phyloP scores from a whole-genome alignment of 2,329 filamentous ascomycete genomes.

The Ilyonectria destructans region DNA sequence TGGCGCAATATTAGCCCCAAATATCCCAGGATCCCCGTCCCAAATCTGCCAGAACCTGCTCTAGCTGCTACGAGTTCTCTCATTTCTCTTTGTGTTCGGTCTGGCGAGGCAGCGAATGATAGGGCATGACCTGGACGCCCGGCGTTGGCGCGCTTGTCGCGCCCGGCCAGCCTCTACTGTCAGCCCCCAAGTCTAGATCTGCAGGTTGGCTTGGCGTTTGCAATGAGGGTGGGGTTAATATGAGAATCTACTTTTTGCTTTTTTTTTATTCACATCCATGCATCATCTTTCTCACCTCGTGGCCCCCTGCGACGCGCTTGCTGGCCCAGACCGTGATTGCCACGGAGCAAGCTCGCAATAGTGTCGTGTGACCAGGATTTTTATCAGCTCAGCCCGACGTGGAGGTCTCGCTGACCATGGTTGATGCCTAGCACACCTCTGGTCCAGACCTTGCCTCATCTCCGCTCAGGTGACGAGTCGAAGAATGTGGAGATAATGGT shows the following conservation, averaged over 20 bases:
- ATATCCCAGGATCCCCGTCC: neutral
- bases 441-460: neutral
- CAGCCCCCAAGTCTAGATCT: neutral
- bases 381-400: neutral
- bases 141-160: neutral
- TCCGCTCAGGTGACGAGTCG: neutral
- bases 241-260: neutral
- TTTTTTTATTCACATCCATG: neutral
- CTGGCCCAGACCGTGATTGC: neutral
- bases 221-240: neutral
- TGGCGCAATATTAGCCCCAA: constrained; percentile 1
- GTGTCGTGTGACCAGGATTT: neutral
- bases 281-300: neutral
- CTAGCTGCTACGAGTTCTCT: neutral
- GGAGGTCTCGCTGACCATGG: neutral
- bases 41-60: neutral
- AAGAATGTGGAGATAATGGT: neutral
- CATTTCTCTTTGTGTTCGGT: neutral
- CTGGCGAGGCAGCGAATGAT: neutral
- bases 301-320: neutral
- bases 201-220: neutral
- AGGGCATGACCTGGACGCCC: neutral
- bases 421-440: constrained; percentile 1
- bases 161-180: neutral
- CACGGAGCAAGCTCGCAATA: neutral